Percentiles rank a stretch among this genome's conserved stretches.
Evolutionary conservation across 2,329 filamentous ascomycete genomes (phyloP).

Genomic region (Curvularia sp.): DNA sequence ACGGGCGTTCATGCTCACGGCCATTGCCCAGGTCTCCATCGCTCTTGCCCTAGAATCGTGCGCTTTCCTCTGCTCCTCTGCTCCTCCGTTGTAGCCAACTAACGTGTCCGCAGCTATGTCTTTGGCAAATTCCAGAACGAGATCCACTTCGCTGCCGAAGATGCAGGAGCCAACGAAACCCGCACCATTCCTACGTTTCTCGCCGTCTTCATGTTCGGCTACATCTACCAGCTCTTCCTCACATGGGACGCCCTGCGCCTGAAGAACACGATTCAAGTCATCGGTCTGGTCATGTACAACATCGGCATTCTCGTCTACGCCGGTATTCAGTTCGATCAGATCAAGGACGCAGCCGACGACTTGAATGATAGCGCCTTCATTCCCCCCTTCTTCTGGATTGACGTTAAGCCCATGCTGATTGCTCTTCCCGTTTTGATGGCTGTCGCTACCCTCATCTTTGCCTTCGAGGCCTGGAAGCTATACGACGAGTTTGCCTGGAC

Average conservation of each 20-base stretch:
- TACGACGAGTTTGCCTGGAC: conserved; percentile 99
- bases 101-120: conserved; percentile 69
- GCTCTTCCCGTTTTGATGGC: conserved; percentile 86
- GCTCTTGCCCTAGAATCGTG: conserved; percentile 88
- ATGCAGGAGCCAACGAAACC: conserved; percentile 52
- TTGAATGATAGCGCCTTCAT: conserved; percentile 61
- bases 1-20: conserved; percentile 79
- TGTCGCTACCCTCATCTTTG: conserved; percentile 74
- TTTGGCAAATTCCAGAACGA: conserved; percentile 84
- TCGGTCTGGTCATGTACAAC: conserved; percentile 93
- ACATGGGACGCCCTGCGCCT: conserved; percentile 92
- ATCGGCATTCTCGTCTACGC: conserved; percentile 91
- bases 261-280: conserved; percentile 98
- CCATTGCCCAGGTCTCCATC: conserved; percentile 77
- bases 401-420: conserved; percentile 78
- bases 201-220: conserved; percentile 96
- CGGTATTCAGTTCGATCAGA: conserved; percentile 90
- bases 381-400: conserved; percentile 66
- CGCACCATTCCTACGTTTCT: conserved; percentile 91
- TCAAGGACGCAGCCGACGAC: conserved; percentile 71
- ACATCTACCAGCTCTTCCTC: conserved; percentile 87
- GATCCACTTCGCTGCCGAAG: conserved; percentile 53
- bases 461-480: conserved; percentile 86
- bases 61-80: conserved; percentile 48
- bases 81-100: conserved; percentile 11